A percentile compares a stretch with the other conserved stretches of the same genome.
Evolutionary conservation across 2,329 filamentous ascomycete genomes (phyloP).

Genomic region (Pleurostoma richardsiae): DNA sequence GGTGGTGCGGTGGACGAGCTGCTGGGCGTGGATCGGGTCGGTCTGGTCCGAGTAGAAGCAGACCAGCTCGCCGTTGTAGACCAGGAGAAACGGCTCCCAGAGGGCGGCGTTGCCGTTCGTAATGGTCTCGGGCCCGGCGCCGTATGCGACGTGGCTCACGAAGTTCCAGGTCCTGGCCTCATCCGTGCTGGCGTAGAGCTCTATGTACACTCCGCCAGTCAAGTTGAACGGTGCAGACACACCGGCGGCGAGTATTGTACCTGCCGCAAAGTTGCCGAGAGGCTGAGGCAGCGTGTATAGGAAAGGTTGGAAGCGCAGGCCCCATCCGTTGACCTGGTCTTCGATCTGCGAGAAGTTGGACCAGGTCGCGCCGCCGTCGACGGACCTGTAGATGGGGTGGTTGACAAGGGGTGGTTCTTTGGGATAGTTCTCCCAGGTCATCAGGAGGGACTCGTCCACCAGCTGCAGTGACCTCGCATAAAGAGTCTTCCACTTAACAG

Average conservation of each 20-base stretch:
- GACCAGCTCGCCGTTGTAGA: conserved; percentile 54
- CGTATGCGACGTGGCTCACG: conserved; percentile 58
- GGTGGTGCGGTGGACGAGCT: conserved; percentile 60
- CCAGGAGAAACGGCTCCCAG: conserved; percentile 66
- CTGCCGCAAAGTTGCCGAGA: conserved; percentile 52
- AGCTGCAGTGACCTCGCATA: neutral
- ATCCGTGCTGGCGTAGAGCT: conserved; percentile 62
- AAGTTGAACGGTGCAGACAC: conserved; percentile 51
- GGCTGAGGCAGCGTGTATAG: conserved; percentile 55
- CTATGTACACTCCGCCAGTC: conserved; percentile 56
- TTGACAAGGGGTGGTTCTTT: conserved; percentile 9
- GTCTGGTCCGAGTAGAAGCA: conserved; percentile 70
- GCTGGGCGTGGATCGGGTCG: conserved; percentile 61
- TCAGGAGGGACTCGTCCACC: neutral
- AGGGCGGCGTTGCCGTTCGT: conserved; percentile 60
- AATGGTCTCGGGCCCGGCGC: conserved; percentile 53
- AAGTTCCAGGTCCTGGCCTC: conserved; percentile 59
- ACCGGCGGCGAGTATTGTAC: conserved; percentile 58
- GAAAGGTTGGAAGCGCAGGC: conserved; percentile 64
- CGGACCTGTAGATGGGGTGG: conserved; percentile 48
- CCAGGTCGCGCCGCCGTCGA: conserved; percentile 54
- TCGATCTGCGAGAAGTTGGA: conserved; percentile 54
- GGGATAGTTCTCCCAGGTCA: conserved; percentile 1
- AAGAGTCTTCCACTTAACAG: no score
- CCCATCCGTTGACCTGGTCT: conserved; percentile 60